These are phyloP conservation scores for Posidonia oceanica DNA, from an alignment of 116 monocot genomes.

Conservation along the genomic window DNA sequence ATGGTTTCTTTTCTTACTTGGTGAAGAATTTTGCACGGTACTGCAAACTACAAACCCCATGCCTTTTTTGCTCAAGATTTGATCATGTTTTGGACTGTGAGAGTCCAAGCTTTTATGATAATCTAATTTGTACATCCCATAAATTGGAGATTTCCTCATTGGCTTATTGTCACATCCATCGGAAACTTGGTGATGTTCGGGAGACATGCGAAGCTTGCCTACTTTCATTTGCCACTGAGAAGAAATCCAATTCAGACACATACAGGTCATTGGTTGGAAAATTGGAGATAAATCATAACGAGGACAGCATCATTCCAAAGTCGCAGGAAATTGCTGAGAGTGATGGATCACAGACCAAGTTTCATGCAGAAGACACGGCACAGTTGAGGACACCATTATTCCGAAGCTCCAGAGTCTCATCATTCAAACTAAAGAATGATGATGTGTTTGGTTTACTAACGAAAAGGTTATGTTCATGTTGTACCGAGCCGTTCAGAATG, in stretches of 20 bases:
- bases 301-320: not conserved
- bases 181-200: conserved; percentile 37
- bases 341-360: not conserved
- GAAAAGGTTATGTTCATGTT: conserved; percentile 42
- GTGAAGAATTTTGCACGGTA: conserved; percentile 50
- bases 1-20: conserved; percentile 49
- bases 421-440: conserved; percentile 16
- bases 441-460: conserved; percentile 4
- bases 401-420: no score
- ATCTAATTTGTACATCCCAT: conserved; percentile 65
- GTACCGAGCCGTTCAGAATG: conserved; percentile 22
- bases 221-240: conserved; percentile 38
- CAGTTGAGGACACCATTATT: not conserved
- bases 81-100: conserved; percentile 58
- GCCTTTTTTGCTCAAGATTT: conserved; percentile 84
- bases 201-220: conserved; percentile 55
- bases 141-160: conserved; percentile 66
- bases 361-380: conserved; percentile 11
- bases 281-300: conserved; percentile 12
- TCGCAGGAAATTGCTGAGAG: not conserved
- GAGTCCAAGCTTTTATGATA: conserved; percentile 35
- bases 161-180: conserved; percentile 39
- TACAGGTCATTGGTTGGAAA: conserved; percentile 26
- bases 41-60: conserved; percentile 68
- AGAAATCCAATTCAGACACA: conserved; percentile 23